A percentile compares a stretch with the other conserved stretches of the same genome.
These are phyloP conservation scores for Botrytis porri DNA, from an alignment of 2,329 filamentous ascomycete genomes.

Conservation along the genomic window DNA sequence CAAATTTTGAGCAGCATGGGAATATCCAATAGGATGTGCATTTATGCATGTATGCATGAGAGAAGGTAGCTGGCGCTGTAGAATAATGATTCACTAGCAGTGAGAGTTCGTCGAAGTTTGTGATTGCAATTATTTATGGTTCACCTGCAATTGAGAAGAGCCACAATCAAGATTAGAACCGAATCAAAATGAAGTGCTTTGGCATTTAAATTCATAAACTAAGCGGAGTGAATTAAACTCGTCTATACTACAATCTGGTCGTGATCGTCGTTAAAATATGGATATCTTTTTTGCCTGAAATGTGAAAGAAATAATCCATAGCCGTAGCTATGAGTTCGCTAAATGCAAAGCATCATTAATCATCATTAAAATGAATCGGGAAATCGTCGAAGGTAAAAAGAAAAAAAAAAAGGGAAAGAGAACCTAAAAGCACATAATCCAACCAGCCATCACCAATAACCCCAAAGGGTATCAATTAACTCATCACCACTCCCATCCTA, in stretches of 20 bases:
- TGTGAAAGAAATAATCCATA: neutral
- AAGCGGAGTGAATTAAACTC: conserved; percentile 6
- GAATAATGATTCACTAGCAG: neutral
- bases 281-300: conserved; percentile 10
- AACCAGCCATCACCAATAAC: conserved; percentile 10
- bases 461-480: conserved; percentile 11
- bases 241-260: conserved; percentile 14
- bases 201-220: conserved; percentile 7
- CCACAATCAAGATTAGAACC: neutral
- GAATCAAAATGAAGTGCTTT: neutral
- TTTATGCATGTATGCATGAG: neutral
- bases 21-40: neutral
- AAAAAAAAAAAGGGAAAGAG: neutral
- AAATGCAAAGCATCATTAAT: conserved; percentile 13
- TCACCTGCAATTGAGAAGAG: neutral
- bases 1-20: neutral
- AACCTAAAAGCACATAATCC: conserved; percentile 3
- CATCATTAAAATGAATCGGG: conserved; percentile 9
- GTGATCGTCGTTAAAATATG: conserved; percentile 17
- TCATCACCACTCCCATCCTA: neutral
- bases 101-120: neutral
- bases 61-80: neutral
- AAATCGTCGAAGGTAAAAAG: neutral
- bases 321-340: neutral
- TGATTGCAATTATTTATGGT: neutral